These are phyloP conservation scores for Catenaria anguillulae DNA, from an alignment of 371 early-diverging fungal genomes.

Conservation along the genomic window DNA sequence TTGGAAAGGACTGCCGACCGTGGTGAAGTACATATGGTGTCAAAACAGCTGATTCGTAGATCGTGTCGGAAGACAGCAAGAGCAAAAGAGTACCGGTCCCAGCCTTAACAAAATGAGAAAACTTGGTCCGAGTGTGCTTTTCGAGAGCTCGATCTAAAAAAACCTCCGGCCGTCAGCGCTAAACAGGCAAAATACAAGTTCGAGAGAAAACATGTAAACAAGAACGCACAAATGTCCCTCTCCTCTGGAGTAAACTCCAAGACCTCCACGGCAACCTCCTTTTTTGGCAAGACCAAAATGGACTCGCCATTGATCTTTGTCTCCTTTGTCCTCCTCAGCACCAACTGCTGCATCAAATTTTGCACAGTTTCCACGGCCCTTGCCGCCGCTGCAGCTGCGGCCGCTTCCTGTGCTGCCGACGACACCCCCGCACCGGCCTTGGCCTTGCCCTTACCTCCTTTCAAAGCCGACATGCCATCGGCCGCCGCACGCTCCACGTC, in stretches of 20 bases:
- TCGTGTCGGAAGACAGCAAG: no score
- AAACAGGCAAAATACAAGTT: no score
- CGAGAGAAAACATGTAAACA: background rate
- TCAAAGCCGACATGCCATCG: background rate
- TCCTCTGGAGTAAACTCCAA: conserved; percentile 29
- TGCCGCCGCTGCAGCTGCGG: conserved; percentile 18
- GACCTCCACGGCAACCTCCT: conserved; percentile 36
- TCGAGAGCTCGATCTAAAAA: conserved; percentile 21
- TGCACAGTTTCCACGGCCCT: conserved; percentile 40
- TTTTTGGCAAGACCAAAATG: conserved; percentile 45
- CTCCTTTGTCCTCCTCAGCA: conserved; percentile 46
- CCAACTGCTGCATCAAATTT: conserved; percentile 45
- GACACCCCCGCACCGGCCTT: background rate
- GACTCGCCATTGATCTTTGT: conserved; percentile 39
- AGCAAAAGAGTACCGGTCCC: conserved; percentile 20
- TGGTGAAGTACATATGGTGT: background rate
- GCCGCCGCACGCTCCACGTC: no score
- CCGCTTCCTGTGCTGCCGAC: background rate
- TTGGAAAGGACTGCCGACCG: conserved; percentile 17
- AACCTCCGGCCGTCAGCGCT: no score
- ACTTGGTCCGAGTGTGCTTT: conserved; percentile 28
- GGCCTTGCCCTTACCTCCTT: no score
- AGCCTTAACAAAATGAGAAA: conserved; percentile 26
- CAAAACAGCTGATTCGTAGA: background rate
- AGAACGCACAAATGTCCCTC: conserved; percentile 14